These are phyloP conservation scores for Apiospora marii DNA, from an alignment of 2,329 filamentous ascomycete species.

Conservation along the genomic window DNA sequence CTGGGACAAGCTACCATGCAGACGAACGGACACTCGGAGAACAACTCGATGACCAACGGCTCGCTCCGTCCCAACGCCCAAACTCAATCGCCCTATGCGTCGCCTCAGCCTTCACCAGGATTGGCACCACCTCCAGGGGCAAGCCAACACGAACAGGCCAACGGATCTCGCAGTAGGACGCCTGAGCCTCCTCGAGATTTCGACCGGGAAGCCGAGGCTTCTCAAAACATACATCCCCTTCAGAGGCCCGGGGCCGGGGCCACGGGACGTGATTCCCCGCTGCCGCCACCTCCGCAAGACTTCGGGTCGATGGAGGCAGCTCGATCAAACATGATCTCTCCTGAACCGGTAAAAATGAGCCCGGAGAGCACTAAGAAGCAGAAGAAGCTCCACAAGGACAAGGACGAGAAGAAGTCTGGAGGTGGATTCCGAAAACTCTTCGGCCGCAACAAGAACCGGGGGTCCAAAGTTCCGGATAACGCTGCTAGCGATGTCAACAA, in stretches of 20 bases:
- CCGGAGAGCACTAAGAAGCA: slow-evolving; percentile 53
- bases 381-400: slow-evolving; percentile 66
- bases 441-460: slow-evolving; percentile 66
- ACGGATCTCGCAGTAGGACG: slow-evolving; percentile 26
- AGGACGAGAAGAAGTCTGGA: slow-evolving; percentile 50
- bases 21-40: slow-evolving; percentile 45
- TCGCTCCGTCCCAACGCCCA: slow-evolving; percentile 49
- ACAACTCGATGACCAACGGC: slow-evolving; percentile 42
- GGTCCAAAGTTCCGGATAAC: slow-evolving; percentile 64
- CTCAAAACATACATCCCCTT: slow-evolving; percentile 46
- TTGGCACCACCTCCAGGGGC: not conserved
- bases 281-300: slow-evolving; percentile 50
- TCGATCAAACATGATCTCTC: slow-evolving; percentile 49
- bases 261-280: slow-evolving; percentile 46
- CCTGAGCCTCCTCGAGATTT: slow-evolving; percentile 38
- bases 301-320: slow-evolving; percentile 44
- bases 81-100: slow-evolving; percentile 47
- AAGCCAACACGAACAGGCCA: slow-evolving; percentile 33
- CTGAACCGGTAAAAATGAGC: slow-evolving; percentile 48
- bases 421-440: slow-evolving; percentile 72
- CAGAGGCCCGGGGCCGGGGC: slow-evolving; percentile 42
- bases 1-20: slow-evolving; percentile 54
- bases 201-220: slow-evolving; percentile 48
- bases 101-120: slow-evolving; percentile 41
- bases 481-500: slow-evolving; percentile 59